Base-by-base conservation (phyloP, 177 flowering plant genomes). In the Tripterygium wilfordii region DNA sequence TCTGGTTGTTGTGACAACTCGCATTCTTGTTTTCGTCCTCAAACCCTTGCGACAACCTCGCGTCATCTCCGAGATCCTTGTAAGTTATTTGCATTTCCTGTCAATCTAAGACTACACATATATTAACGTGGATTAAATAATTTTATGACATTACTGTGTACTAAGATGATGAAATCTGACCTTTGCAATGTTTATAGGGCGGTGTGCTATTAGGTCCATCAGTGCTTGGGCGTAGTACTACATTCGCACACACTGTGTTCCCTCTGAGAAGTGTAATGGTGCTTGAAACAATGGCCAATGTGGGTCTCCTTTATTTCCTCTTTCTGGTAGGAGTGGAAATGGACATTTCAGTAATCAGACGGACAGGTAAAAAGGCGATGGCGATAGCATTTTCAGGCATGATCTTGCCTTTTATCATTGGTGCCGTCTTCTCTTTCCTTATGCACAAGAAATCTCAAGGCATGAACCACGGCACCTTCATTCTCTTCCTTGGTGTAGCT, bases 401-500 rank as follows among this genome's bases (percentile, higher is more conserved):
- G 63, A 10, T 69, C 31, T 22, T 78, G 20, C 80, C 80, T 1
- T 72, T 78, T 58, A 12, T 58, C 8, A 31, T 66, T 19, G 80
- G 83, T 8, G 45, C 50, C 16, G 23, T 43, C n/a, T 67, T 60
- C 52, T 65, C 68, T 25, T 64, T 56, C 60, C 5, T 67, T 7
- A 25, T 65, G 4, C 42, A 29, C 23, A 36, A 15, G 0, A 6
- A 10, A 7, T 5, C 23, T 8, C 15, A 56, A 0, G 15, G 2
- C 4, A 10, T 36, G 18, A 50, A 36, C 17, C 70, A 58, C 19
- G 60, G 61, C 25, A 64, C 76, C 1, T 70, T 45, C 49, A 41
- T 78, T n/a, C 73, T 80, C 53, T 79, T 77, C 67, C 59, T 75
- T 10, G 78, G 79, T 2, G 71, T 72, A 2, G 71, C 80, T 20